phyloP scores from a whole-genome alignment of 192 early-diverging fungal genomes.

The Coemansia asiatica region DNA sequence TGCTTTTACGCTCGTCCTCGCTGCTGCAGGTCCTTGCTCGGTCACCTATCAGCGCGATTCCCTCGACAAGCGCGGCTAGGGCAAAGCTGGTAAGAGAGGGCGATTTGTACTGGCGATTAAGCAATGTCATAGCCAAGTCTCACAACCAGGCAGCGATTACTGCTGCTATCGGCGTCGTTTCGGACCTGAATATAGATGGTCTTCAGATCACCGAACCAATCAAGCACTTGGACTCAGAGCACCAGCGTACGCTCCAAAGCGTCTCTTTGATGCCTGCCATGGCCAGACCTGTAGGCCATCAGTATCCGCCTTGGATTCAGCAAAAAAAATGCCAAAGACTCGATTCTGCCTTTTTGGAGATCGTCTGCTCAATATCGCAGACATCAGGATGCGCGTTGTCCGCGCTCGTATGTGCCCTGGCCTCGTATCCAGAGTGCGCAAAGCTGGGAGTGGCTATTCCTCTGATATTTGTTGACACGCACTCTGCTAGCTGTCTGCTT shows the following conservation, averaged over 20 bases:
- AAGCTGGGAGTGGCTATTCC: constrained; percentile 20
- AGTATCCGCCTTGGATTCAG: constrained; percentile 15
- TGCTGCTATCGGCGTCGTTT: constrained; percentile 29
- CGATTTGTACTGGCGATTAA: constrained; percentile 30
- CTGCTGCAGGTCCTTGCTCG: constrained; percentile 15
- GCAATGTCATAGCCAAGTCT: constrained; percentile 20
- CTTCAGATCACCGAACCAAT: not conserved
- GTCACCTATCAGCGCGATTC: not conserved
- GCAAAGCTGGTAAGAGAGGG: constrained; percentile 13
- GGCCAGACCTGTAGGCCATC: not conserved
- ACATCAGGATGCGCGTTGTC: constrained; percentile 22
- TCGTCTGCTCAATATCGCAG: constrained; percentile 17
- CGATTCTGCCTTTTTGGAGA: constrained; percentile 25
- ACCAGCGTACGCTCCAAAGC: constrained; percentile 23
- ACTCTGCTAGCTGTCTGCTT: constrained; percentile 28
- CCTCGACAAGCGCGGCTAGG: not conserved
- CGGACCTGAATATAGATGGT: not conserved
- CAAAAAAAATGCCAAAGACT: constrained; percentile 9
- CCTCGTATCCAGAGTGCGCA: constrained; percentile 17
- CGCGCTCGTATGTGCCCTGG: constrained; percentile 34
- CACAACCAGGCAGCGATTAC: constrained; percentile 17
- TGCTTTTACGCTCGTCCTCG: constrained; percentile 30
- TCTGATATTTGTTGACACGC: constrained; percentile 32
- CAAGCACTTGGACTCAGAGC: constrained; percentile 19
- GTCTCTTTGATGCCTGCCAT: constrained; percentile 27